Evolutionary conservation across 306 rosid species (phyloP), one percentile per base, ranked within the genome.

Genomic region (Malus sieversii): DNA sequence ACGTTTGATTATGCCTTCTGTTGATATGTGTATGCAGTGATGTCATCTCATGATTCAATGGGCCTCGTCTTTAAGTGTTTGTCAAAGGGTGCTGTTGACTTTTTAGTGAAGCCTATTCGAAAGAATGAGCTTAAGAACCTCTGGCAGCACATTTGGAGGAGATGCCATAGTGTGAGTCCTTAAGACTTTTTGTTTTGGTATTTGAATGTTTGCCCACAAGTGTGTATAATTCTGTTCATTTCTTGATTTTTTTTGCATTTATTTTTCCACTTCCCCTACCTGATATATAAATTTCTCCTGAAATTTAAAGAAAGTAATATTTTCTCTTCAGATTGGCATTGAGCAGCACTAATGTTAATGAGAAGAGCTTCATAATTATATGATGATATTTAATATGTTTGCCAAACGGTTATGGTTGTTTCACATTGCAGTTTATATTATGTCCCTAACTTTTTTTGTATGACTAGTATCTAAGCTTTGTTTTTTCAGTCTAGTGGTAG

Each of bases 111-210:
- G 84, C 98, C 98, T 64, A 86, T 94, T 75, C 92, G 98, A 80
- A 94, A 94, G 89, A 94, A 94, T 79, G 98, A 94, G 87, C 98
- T 94, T 60, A 94, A 94, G 84, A 94, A 87, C 86, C 93, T 94
- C 38, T 94, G 98, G 98, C 97, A 92, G 88, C 98, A 94, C 79
- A 92, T 94, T 74, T 94, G 98, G 98, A 91, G 98, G 79, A 86
- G 97, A 91, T 94, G 95, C 78, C 98, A 94, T 77, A 90, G 96
- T 82, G 98, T 94, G 85, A 94, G 98, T 83, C 65, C 58, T 53
- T 73, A 68, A 60, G 35, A 67, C 11, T 71, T 78, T 81, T 45
- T 69, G 38, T 67, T 64, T 64, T 48, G 40, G 73, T 72, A 22
- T 30, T 55, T 16, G 46, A 18, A 40, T 42, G 75, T 64, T 73